Evolutionary conservation across 1,139 yeast species (phyloP).

Genomic region (Protomyces arabidopsidicola): DNA sequence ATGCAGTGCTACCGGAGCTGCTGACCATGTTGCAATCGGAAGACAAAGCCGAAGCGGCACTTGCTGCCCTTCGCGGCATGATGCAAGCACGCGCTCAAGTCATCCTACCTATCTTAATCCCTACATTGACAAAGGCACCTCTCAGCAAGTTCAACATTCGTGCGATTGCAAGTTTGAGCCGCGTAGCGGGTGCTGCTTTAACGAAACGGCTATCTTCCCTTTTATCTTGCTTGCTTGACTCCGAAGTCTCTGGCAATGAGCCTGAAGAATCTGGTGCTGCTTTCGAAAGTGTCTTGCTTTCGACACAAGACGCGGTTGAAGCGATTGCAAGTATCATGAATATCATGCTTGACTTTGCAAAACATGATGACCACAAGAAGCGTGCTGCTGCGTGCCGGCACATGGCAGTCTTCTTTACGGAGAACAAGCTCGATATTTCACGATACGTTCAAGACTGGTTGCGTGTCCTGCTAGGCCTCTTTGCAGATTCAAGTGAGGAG

Average conservation of each 20-base stretch:
- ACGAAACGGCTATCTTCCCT: slow-evolving; percentile 49
- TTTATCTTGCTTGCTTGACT: slow-evolving; percentile 62
- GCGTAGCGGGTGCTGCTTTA: slow-evolving; percentile 83
- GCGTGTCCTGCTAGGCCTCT: slow-evolving; percentile 60
- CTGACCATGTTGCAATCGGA: slow-evolving; percentile 62
- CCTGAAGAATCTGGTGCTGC: slow-evolving; percentile 44
- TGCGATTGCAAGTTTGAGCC: slow-evolving; percentile 82
- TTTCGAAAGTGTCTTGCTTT: slow-evolving; percentile 61
- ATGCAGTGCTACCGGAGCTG: slow-evolving; percentile 80
- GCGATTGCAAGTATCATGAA: slow-evolving; percentile 83
- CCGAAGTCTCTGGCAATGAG: slow-evolving; percentile 62
- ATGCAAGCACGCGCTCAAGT: slow-evolving; percentile 87
- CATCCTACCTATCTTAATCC: slow-evolving; percentile 89
- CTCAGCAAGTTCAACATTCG: slow-evolving; percentile 77
- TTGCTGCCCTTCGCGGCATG: slow-evolving; percentile 83
- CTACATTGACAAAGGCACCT: slow-evolving; percentile 76
- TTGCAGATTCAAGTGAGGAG: slow-evolving; percentile 63
- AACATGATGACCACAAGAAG: slow-evolving; percentile 65
- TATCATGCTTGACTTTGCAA: slow-evolving; percentile 68
- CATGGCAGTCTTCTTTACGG: slow-evolving; percentile 64
- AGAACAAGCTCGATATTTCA: slow-evolving; percentile 65
- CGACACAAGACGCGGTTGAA: slow-evolving; percentile 65
- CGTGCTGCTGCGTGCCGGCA: slow-evolving; percentile 66
- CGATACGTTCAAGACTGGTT: slow-evolving; percentile 73
- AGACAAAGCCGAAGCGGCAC: slow-evolving; percentile 65